Conservation (phyloP, 768 basidiomycete genomes). For the Lentinula sp. region DNA sequence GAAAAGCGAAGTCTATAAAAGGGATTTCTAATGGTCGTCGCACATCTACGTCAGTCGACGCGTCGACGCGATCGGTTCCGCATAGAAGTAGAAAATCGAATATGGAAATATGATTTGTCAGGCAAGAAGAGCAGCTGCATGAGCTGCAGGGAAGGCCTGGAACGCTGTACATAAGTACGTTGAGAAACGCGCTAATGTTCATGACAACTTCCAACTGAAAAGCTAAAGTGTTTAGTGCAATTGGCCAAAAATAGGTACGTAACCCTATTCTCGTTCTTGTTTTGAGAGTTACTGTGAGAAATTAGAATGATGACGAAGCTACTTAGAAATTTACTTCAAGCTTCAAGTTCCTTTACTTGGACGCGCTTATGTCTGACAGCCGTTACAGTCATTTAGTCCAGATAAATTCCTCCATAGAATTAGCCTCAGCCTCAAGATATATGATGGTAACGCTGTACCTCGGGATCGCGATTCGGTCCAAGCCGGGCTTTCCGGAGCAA, state of each 20-base stretch:
- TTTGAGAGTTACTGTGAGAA: background rate
- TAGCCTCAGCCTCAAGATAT: conserved; percentile 1
- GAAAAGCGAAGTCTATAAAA: background rate
- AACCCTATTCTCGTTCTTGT: background rate
- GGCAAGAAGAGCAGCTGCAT: background rate
- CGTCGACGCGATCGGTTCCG: background rate
- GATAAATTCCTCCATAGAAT: conserved; percentile 1
- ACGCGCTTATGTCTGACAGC: background rate
- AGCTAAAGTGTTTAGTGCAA: background rate
- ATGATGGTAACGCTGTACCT: conserved; percentile 3
- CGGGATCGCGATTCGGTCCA: conserved; percentile 2
- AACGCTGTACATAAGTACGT: background rate
- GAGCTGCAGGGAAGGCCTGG: background rate
- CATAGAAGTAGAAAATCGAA: background rate
- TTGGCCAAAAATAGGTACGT: background rate
- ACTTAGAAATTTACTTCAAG: background rate
- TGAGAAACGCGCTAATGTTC: background rate
- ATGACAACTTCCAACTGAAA: background rate
- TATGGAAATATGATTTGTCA: background rate
- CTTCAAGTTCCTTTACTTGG: background rate
- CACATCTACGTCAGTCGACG: background rate
- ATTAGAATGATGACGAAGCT: background rate
- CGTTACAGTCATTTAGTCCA: background rate
- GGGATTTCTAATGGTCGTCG: background rate
- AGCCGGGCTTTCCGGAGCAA: conserved; percentile 3